Conservation (phyloP, 208 protist species). For the Acanthamoeba castellanii region DNA sequence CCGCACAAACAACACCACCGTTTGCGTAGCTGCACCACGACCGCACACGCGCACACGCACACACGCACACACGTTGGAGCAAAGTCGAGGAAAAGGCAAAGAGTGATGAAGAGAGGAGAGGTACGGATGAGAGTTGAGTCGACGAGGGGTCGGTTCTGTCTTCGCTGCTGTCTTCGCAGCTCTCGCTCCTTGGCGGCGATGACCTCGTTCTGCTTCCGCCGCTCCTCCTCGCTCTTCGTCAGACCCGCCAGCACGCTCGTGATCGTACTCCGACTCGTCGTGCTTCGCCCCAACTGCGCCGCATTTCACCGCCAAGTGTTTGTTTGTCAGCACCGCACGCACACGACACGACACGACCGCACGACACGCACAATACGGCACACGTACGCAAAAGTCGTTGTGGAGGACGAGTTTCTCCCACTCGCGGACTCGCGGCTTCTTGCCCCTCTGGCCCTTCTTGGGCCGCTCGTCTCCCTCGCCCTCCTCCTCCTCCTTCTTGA, state of each 20-base stretch:
- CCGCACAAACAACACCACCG: constrained; percentile 41
- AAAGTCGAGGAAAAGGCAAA: neutral
- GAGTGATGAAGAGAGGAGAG: neutral
- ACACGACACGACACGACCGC: neutral
- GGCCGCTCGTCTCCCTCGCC: neutral
- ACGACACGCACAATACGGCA: neutral
- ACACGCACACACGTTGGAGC: neutral
- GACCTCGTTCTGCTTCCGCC: constrained; percentile 33
- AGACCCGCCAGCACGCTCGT: constrained; percentile 40
- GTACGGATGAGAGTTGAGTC: constrained; percentile 19
- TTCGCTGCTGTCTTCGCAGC: constrained; percentile 13
- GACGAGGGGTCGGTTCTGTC: constrained; percentile 36
- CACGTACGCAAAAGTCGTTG: constrained; percentile 45
- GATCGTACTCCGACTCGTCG: constrained; percentile 31
- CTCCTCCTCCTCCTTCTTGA: neutral
- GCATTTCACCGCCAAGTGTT: neutral
- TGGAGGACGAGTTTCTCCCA: constrained; percentile 39
- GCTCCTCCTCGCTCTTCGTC: constrained; percentile 51
- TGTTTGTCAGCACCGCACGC: neutral
- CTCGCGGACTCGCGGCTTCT: constrained; percentile 5
- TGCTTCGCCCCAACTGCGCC: constrained; percentile 27
- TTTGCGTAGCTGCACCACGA: neutral
- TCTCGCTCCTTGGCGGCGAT: constrained; percentile 41
- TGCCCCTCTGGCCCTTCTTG: neutral
- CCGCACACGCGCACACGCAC: neutral